Percentiles rank a stretch among this genome's conserved stretches.
These are phyloP conservation scores for Ganoderma lingzhi DNA, from an alignment of 1,284 basidiomycete species.

Conservation along the genomic window DNA sequence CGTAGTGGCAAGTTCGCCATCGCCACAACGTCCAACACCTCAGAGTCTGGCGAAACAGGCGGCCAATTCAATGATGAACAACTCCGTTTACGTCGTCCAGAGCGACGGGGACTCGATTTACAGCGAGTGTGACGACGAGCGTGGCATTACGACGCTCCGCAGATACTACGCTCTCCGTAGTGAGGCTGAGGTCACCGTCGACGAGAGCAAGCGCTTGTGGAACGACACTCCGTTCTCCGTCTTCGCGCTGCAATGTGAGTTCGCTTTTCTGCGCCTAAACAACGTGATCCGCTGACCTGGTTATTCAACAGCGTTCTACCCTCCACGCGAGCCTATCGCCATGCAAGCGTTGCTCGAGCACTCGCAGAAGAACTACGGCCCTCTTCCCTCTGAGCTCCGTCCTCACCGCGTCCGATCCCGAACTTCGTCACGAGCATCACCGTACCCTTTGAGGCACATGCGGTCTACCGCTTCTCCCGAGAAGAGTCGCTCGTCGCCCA, in stretches of 20 bases:
- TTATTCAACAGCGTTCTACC: slow-evolving; percentile 65
- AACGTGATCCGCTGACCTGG: slow-evolving; percentile 7
- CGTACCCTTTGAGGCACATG: slow-evolving; percentile 65
- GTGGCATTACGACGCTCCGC: slow-evolving; percentile 64
- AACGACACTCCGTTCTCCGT: slow-evolving; percentile 76
- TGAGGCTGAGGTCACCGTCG: slow-evolving; percentile 72
- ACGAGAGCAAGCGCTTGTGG: slow-evolving; percentile 73
- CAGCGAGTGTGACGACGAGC: slow-evolving; percentile 70
- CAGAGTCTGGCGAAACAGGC: slow-evolving; percentile 25
- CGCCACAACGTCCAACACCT: slow-evolving; percentile 39
- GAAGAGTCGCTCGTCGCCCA: slow-evolving; percentile 40
- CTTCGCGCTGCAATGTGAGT: slow-evolving; percentile 76
- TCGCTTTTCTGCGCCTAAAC: background rate
- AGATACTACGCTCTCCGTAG: slow-evolving; percentile 74
- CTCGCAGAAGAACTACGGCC: slow-evolving; percentile 72
- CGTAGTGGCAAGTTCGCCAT: slow-evolving; percentile 45
- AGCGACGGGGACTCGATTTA: slow-evolving; percentile 59
- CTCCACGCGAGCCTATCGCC: slow-evolving; percentile 65
- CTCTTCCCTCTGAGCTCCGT: slow-evolving; percentile 73
- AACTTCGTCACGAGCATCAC: slow-evolving; percentile 73
- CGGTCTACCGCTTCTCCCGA: slow-evolving; percentile 55
- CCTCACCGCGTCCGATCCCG: slow-evolving; percentile 67
- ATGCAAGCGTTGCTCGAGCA: slow-evolving; percentile 80
- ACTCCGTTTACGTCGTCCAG: slow-evolving; percentile 64
- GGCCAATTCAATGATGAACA: slow-evolving; percentile 32